Base-by-base conservation (phyloP, 192 early-diverging fungal species). In the Backusella australiensis region DNA sequence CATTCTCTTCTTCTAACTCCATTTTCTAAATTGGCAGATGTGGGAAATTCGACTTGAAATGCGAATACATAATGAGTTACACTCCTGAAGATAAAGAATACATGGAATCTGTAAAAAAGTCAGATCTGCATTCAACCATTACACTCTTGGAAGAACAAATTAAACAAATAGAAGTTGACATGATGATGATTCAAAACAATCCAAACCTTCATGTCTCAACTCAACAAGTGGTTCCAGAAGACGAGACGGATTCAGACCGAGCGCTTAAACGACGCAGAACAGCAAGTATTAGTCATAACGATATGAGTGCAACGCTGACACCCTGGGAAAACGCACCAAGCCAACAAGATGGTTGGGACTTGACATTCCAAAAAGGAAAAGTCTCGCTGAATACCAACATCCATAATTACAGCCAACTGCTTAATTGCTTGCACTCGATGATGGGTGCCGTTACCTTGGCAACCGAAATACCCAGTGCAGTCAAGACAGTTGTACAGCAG, bases 311-410 rank as follows among this genome's bases (percentile, higher is more conserved):
- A 9, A 63, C 56, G 3, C 56, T 63, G 8, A 63, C 56, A 29
- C 56, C 56, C 23, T 63, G 21, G 56, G 23, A 63, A 63, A 63
- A 63, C 23, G 12, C 5, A 12, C 3, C 21, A 8, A 29, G 23
- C 9, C 56, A 29, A 14, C 42, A 44, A 17, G 15, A 44, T 63
- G 26, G 23, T 15, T 75, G 74, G 74, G 39, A 36, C 6, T n/a
- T 75, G 19, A 75, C 74, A 19, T n/a, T 75, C 38, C n/a, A 63
- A 35, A 46, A 68, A 15, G 74, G 74, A 12, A 21, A 68, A 15
- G 67, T 75, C 14, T 39, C 15, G 1, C 29, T 75, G 4, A 75
- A 49, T 21, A 75, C 74, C 8, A 26, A 49, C 35, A 75, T 75
- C 29, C 46, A 67, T 5, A 75, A 66, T 1, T 66, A 75, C 34